These are phyloP conservation scores for Phoma sp. DNA, from an alignment of 2,329 filamentous ascomycete genomes.

Conservation along the genomic window DNA sequence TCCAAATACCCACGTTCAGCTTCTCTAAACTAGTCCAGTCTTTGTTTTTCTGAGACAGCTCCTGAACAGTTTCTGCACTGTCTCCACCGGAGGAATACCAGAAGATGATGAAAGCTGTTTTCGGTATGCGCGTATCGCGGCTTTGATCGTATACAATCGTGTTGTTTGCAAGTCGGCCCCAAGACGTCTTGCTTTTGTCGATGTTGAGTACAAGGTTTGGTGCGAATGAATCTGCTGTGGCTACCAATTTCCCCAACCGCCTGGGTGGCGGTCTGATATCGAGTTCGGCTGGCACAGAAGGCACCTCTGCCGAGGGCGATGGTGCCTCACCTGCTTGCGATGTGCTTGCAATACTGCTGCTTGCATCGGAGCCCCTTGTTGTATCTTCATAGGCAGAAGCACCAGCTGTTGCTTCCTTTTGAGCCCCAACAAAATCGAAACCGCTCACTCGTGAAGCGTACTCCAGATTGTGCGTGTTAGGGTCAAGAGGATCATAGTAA, in stretches of 20 bases:
- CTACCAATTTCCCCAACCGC: slow-evolving; percentile 69
- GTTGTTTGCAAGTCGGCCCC: slow-evolving; percentile 75
- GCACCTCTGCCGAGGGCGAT: slow-evolving; percentile 29
- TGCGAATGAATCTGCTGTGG: slow-evolving; percentile 69
- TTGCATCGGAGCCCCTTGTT: slow-evolving; percentile 31
- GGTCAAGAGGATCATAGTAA: slow-evolving; percentile 53
- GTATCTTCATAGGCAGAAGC: slow-evolving; percentile 40
- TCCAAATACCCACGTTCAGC: slow-evolving; percentile 75
- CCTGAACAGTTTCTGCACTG: slow-evolving; percentile 64
- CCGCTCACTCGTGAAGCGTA: slow-evolving; percentile 56
- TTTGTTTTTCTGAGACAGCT: slow-evolving; percentile 53
- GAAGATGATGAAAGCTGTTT: slow-evolving; percentile 78
- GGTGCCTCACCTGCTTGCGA: slow-evolving; percentile 23
- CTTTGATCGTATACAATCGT: slow-evolving; percentile 69
- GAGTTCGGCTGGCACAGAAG: slow-evolving; percentile 30
- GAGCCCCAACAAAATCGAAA: slow-evolving; percentile 47
- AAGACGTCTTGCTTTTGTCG: slow-evolving; percentile 72
- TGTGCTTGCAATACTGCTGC: slow-evolving; percentile 22
- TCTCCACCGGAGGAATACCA: slow-evolving; percentile 67
- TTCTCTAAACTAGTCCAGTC: slow-evolving; percentile 61
- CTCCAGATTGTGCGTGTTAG: slow-evolving; percentile 54
- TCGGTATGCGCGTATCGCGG: slow-evolving; percentile 76
- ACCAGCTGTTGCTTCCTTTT: slow-evolving; percentile 23
- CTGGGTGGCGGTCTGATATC: slow-evolving; percentile 49
- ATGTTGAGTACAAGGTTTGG: slow-evolving; percentile 68